Evolutionary conservation across 352 stramenopile genomes (phyloP).

Genomic region (Globisporangium abappressorium): DNA sequence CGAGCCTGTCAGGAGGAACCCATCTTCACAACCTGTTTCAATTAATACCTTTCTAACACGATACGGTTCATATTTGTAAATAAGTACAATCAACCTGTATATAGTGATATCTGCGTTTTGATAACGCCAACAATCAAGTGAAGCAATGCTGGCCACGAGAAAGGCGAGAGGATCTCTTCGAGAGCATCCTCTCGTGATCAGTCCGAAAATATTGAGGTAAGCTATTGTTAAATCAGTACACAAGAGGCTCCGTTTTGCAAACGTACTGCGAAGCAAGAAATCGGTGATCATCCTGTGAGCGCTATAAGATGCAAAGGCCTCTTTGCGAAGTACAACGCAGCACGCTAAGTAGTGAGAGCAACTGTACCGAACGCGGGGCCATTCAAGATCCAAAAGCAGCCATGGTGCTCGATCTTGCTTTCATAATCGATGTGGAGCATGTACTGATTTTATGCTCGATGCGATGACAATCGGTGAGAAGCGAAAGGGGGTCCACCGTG

Average conservation of each 20-base stretch:
- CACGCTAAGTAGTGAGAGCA: too few relatives aligned
- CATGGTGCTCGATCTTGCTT: too few relatives aligned
- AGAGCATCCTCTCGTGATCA: not conserved
- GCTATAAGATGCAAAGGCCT: too few relatives aligned
- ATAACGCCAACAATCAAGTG: conserved; percentile 10
- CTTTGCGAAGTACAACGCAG: too few relatives aligned
- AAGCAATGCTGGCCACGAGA: conserved; percentile 8
- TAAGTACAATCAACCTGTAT: not conserved
- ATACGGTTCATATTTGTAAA: not conserved
- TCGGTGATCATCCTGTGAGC: too few relatives aligned
- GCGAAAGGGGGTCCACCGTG: conserved; percentile 7
- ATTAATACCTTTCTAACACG: not conserved
- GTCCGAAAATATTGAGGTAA: not conserved
- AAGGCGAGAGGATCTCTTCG: not conserved
- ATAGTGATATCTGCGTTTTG: not conserved
- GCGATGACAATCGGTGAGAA: not conserved
- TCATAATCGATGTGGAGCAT: too few relatives aligned
- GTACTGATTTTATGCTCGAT: not conserved
- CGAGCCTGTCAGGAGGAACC: not conserved
- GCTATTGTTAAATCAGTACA: not conserved
- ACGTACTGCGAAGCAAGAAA: too few relatives aligned
- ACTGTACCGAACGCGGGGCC: too few relatives aligned
- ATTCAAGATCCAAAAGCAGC: too few relatives aligned
- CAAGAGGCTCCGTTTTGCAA: too few relatives aligned
- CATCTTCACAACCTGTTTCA: not conserved